phyloP scores from a whole-genome alignment of 257 asterid genomes.

The Echium plantagineum region DNA sequence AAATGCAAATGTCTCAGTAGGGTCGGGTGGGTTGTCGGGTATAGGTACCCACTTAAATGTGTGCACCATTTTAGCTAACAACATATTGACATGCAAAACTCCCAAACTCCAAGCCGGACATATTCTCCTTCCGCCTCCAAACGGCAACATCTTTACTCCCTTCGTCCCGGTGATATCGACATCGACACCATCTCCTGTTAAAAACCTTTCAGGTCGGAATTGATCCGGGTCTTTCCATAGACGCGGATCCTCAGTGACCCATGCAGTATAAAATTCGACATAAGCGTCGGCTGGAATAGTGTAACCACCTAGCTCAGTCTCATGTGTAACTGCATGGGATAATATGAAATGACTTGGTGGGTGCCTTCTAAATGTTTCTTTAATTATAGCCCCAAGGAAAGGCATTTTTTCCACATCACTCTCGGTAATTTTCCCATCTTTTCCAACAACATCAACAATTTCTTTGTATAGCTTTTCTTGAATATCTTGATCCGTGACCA shows the following conservation, averaged over 20 bases:
- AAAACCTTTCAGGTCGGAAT: constrained; percentile 75
- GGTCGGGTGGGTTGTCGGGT: constrained; percentile 79
- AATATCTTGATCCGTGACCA: constrained; percentile 59
- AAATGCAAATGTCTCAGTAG: constrained; percentile 78
- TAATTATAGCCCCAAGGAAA: constrained; percentile 61
- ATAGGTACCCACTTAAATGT: constrained; percentile 74
- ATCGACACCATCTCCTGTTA: constrained; percentile 68
- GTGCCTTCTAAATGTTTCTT: constrained; percentile 68
- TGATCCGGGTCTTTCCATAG: constrained; percentile 60
- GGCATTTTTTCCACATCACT: constrained; percentile 71
- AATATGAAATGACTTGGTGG: constrained; percentile 89
- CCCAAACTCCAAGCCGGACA: constrained; percentile 96
- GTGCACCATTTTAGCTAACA: constrained; percentile 79
- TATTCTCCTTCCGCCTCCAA: constrained; percentile 89
- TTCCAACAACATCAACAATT: constrained; percentile 51
- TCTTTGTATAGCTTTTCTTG: constrained; percentile 61
- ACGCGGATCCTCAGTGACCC: constrained; percentile 73
- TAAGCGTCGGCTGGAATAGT: constrained; percentile 60
- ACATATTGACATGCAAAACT: constrained; percentile 46
- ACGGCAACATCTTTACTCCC: constrained; percentile 84
- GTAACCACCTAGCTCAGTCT: constrained; percentile 71
- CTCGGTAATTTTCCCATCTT: constrained; percentile 40
- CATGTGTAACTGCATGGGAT: constrained; percentile 63
- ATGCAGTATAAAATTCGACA: constrained; percentile 85
- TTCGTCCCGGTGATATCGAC: constrained; percentile 82